phyloP scores from a whole-genome alignment of 2,329 filamentous ascomycete genomes.

The Pseudogymnoascus sp. region DNA sequence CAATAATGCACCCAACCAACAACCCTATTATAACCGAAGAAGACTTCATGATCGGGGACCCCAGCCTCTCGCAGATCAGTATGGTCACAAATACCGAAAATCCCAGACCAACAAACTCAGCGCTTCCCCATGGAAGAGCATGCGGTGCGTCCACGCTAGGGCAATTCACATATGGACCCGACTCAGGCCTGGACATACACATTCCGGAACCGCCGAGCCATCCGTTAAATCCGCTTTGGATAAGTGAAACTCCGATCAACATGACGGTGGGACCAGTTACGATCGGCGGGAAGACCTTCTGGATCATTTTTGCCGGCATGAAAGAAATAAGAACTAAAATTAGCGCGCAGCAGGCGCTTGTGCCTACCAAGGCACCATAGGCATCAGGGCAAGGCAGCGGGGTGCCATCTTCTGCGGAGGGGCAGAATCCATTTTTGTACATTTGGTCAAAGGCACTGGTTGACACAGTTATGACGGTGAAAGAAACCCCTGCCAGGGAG shows the following conservation, averaged over 20 bases:
- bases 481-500: slow-evolving; percentile 61
- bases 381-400: slow-evolving; percentile 56
- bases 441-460: slow-evolving; percentile 54
- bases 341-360: slow-evolving; percentile 38
- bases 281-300: slow-evolving; percentile 59
- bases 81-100: slow-evolving; percentile 76
- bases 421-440: slow-evolving; percentile 59
- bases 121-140: slow-evolving; percentile 64
- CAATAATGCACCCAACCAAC: slow-evolving; percentile 70
- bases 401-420: slow-evolving; percentile 46
- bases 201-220: slow-evolving; percentile 69
- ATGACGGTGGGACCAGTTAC: slow-evolving; percentile 62
- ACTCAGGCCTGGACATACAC: slow-evolving; percentile 42
- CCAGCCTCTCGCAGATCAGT: slow-evolving; percentile 73
- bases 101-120: slow-evolving; percentile 71
- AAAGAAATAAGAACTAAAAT: slow-evolving; percentile 60
- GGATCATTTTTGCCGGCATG: slow-evolving; percentile 50
- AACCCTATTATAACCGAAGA: slow-evolving; percentile 53
- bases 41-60: slow-evolving; percentile 72
- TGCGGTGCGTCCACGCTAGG: slow-evolving; percentile 62
- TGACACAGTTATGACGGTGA: slow-evolving; percentile 59
- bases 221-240: slow-evolving; percentile 59
- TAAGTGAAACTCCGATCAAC: slow-evolving; percentile 58
- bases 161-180: slow-evolving; percentile 54
- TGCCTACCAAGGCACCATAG: slow-evolving; percentile 59